Evolutionary conservation across 2,329 filamentous ascomycete species (phyloP), one percentile per base, ranked within the genome.

Genomic region (Nemania sp.): DNA sequence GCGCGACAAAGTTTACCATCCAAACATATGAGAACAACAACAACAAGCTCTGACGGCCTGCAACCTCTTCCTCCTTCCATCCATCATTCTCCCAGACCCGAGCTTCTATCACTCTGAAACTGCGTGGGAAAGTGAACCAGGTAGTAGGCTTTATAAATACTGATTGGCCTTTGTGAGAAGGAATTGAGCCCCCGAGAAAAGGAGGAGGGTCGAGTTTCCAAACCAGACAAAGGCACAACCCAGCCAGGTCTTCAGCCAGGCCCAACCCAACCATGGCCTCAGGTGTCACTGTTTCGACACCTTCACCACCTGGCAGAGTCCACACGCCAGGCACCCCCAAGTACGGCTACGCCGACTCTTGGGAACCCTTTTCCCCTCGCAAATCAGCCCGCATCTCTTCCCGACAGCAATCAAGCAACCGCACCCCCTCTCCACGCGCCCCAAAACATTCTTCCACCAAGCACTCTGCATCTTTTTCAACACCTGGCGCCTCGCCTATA

Each of bases 361-460:
- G 88, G 80, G 84, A 90, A 70, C 90, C 90, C 46, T 92, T 87
- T 72, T 86, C 87, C 62, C 87, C 88, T 56, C 84, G 89, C 73
- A 89, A 90, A 69, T 90, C 87, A 3, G 82, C 83, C 61, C 84
- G 89, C 66, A 81, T 90, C 67, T 85, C 84, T 58, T 80, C 81
- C n/a, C 54, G 35, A 43, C 83, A 87, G 68, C 80, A 80, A 66
- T 69, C 76, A 47, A 69, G 76, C 72, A 87, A 80, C 70, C 81
- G 81, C 74, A 88, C 85, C 1, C 84, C 86, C 20, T 86, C 84
- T 3, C 83, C 86, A 42, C 67, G 67, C 43, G 52, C 64, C 18
- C 67, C 64, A 37, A 39, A 29, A 29, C 25, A 29, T n/a, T 45
- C 63, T 49, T 55, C 58, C 29, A 55, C 63, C 62, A 70, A 69